A percentile compares a stretch with the other conserved stretches of the same genome.
Conservation (phyloP, 345 rosid genomes). For the Citrus unshiu region DNA sequence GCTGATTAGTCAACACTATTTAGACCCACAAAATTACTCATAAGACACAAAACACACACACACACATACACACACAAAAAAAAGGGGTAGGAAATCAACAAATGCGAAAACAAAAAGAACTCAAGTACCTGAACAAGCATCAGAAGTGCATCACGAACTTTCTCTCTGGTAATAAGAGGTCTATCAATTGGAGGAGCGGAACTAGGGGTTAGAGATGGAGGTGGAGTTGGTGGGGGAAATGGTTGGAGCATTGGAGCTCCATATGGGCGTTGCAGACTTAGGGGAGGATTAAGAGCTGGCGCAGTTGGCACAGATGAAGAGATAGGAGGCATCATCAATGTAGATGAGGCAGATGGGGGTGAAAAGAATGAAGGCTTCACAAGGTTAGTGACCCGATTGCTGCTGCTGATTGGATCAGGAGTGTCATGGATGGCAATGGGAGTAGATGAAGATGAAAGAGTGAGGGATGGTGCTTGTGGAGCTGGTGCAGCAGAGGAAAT, state of each 20-base stretch:
- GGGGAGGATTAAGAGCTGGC: constrained; percentile 40
- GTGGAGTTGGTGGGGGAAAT: constrained; percentile 65
- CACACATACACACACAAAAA: too few relatives aligned
- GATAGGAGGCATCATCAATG: constrained; percentile 38
- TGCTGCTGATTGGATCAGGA: constrained; percentile 32
- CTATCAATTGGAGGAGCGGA: constrained; percentile 17
- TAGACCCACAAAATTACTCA: neutral
- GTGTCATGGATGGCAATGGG: constrained; percentile 26
- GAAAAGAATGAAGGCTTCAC: constrained; percentile 57
- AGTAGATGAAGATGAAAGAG: constrained; percentile 37
- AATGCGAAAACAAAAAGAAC: neutral
- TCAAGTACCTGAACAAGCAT: constrained; percentile 55
- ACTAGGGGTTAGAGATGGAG: constrained; percentile 55
- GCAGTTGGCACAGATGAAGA: constrained; percentile 38
- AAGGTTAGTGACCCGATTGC: constrained; percentile 42
- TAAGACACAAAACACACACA: too few relatives aligned
- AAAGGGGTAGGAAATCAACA: neutral
- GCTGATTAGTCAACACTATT: neutral
- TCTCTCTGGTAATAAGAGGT: constrained; percentile 47
- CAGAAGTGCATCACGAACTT: constrained; percentile 57
- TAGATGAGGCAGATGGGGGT: constrained; percentile 44
- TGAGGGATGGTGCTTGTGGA: constrained; percentile 31
- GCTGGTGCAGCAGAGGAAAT: constrained; percentile 28
- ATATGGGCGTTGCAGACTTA: constrained; percentile 53
- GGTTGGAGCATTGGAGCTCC: constrained; percentile 73